phyloP scores from a whole-genome alignment of 768 basidiomycete species.

The Tricholoma bakamatsutake region DNA sequence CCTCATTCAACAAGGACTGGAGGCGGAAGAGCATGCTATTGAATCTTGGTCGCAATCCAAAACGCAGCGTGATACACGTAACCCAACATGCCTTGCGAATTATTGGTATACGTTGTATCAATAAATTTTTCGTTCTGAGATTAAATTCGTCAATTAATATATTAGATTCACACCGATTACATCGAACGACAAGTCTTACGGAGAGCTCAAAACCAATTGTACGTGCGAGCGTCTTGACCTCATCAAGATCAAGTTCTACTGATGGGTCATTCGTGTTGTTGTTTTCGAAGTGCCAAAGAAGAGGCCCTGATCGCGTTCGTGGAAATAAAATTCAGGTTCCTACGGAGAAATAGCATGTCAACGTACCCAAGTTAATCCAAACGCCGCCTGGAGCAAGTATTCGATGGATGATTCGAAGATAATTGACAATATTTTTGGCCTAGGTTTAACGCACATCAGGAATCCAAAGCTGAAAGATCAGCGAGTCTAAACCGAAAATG shows the following conservation, averaged over 20 bases:
- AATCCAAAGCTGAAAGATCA: neutral
- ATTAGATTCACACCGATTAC: neutral
- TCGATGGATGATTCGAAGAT: constrained; percentile 78
- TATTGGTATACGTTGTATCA: constrained; percentile 83
- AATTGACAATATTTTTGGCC: constrained; percentile 91
- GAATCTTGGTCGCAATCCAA: constrained; percentile 62
- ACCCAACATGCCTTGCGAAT: constrained; percentile 72
- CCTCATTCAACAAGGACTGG: neutral
- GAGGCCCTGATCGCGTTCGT: constrained; percentile 50
- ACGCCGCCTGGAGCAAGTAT: constrained; percentile 82
- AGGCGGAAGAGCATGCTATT: neutral
- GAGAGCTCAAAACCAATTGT: constrained; percentile 78
- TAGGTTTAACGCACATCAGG: constrained; percentile 20
- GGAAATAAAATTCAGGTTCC: neutral
- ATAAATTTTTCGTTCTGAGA: constrained; percentile 73
- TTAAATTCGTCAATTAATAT: neutral
- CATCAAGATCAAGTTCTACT: constrained; percentile 85
- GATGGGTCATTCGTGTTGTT: constrained; percentile 74
- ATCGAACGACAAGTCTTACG: constrained; percentile 36
- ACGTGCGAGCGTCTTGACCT: constrained; percentile 70
- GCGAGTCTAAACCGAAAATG: neutral
- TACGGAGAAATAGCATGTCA: neutral
- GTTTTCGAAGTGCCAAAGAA: constrained; percentile 98
- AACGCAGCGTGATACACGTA: constrained; percentile 83
- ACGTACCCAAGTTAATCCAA: constrained; percentile 82